A percentile compares a stretch with the other conserved stretches of the same genome.
Conservation (phyloP, 495 filamentous ascomycete genomes). For the Astrocystis sublimbata region DNA sequence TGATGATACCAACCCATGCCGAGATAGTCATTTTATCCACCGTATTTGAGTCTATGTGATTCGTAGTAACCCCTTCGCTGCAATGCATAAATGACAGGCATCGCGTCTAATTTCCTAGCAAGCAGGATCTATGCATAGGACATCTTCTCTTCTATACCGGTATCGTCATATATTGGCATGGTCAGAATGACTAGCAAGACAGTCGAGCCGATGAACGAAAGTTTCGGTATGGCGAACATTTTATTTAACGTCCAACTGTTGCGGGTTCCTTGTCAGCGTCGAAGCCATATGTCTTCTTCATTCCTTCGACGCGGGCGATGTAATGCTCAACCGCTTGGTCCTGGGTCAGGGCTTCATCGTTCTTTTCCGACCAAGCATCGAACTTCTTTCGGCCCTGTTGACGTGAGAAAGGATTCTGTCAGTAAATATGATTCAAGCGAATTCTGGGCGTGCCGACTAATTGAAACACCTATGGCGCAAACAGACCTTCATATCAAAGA, state of each 20-base stretch:
- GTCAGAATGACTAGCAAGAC: conserved; percentile 2
- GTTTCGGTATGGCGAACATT: conserved; percentile 2
- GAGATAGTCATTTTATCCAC: neutral
- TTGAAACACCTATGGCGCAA: too few relatives aligned
- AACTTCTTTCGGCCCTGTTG: conserved; percentile 75
- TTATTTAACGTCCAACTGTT: conserved; percentile 42
- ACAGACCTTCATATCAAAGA: conserved; percentile 61
- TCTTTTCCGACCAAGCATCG: conserved; percentile 67
- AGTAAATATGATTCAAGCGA: too few relatives aligned
- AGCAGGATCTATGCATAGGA: too few relatives aligned
- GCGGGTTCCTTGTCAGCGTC: conserved; percentile 57
- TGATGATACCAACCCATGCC: neutral
- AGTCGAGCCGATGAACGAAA: conserved; percentile 15
- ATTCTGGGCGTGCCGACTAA: too few relatives aligned
- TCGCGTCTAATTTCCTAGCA: neutral
- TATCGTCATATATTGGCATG: neutral
- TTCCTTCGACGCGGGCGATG: conserved; percentile 64
- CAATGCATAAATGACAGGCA: neutral
- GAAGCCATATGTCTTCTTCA: conserved; percentile 70
- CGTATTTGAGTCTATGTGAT: neutral
- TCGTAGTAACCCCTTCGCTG: neutral
- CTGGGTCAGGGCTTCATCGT: conserved; percentile 56
- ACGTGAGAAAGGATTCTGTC: neutral
- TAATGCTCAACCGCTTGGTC: conserved; percentile 74
- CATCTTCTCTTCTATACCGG: too few relatives aligned